Conservation (phyloP, 345 rosid species). For the Eucalyptus erythrocorys region DNA sequence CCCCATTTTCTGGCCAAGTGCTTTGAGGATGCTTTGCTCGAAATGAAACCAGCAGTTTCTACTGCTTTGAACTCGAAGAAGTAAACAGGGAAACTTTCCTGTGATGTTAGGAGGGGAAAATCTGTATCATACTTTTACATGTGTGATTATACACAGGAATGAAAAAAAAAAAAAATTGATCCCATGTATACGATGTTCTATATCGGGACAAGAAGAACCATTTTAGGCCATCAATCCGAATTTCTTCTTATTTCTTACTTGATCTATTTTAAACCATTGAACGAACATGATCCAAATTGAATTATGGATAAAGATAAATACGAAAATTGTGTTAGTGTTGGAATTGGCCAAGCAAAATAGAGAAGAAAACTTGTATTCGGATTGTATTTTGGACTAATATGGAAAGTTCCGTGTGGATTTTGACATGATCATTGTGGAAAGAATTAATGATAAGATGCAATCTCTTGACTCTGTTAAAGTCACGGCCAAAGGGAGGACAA, state of each 20-base stretch:
- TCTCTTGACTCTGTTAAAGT: no score
- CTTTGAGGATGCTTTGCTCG: conserved; percentile 38
- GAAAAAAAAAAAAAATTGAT: background rate
- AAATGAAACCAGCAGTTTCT: conserved; percentile 34
- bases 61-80: background rate
- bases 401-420: no score
- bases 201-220: background rate
- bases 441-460: no score
- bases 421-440: no score
- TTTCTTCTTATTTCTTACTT: background rate
- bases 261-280: background rate
- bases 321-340: background rate
- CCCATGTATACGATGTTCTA: background rate
- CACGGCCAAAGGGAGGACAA: no score
- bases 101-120: background rate
- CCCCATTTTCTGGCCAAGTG: conserved; percentile 48
- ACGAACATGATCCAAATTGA: no score
- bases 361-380: no score
- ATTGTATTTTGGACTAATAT: no score
- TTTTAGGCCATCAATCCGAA: background rate
- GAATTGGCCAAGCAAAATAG: no score
- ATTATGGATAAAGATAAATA: no score
- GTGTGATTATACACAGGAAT: background rate
- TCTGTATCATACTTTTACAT: background rate
- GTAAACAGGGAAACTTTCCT: background rate